These are phyloP conservation scores for Fusarium cyanostomum DNA, from an alignment of 2,329 filamentous ascomycete genomes.

Conservation along the genomic window DNA sequence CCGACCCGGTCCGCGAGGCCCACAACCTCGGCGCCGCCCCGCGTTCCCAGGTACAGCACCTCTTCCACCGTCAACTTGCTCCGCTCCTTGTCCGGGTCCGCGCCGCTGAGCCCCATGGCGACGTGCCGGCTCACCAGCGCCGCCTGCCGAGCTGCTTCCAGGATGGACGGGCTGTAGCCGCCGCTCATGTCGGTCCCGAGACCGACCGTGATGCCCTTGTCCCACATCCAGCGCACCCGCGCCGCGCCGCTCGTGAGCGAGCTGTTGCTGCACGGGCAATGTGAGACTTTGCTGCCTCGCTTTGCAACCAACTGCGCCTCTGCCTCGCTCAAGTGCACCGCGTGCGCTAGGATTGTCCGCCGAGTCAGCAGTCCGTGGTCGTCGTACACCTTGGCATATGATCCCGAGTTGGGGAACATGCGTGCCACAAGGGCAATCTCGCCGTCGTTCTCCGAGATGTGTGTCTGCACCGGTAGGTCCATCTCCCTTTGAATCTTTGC, in stretches of 20 bases:
- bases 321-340: conserved; percentile 74
- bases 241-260: conserved; percentile 83
- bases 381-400: conserved; percentile 86
- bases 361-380: conserved; percentile 71
- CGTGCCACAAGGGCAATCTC: conserved; percentile 77
- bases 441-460: conserved; percentile 82
- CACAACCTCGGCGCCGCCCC: conserved; percentile 85
- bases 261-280: conserved; percentile 90
- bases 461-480: conserved; percentile 81
- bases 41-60: conserved; percentile 84
- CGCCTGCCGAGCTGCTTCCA: conserved; percentile 86
- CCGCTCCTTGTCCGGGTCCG: conserved; percentile 50
- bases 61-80: conserved; percentile 85
- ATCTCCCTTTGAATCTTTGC: conserved; percentile 71
- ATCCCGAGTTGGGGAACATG: conserved; percentile 70
- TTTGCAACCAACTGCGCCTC: conserved; percentile 73
- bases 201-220: conserved; percentile 80
- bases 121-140: conserved; percentile 79
- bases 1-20: conserved; percentile 78
- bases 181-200: conserved; percentile 92
- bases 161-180: conserved; percentile 82
- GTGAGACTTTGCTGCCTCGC: conserved; percentile 74
- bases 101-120: conserved; percentile 60
- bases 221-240: conserved; percentile 77
- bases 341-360: conserved; percentile 86